phyloP scores from a whole-genome alignment of 768 basidiomycete genomes.

The Cyclocybe cylindracea region DNA sequence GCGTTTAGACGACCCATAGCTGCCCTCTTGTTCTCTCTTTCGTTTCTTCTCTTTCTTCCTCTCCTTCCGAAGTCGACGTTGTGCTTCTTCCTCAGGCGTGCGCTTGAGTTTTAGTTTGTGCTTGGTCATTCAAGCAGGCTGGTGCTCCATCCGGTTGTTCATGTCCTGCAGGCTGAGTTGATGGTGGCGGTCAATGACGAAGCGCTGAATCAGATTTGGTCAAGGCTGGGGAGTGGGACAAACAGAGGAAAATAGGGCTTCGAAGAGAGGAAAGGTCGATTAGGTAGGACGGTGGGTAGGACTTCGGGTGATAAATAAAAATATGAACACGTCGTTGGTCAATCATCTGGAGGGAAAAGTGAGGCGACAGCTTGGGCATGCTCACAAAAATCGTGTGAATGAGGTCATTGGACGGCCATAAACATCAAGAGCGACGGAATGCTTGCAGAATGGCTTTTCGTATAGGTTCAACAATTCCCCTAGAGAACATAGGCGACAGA shows the following conservation, averaged over 20 bases:
- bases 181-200: too few relatives aligned
- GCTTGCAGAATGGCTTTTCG: slow-evolving; percentile 33
- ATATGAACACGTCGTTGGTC: too few relatives aligned
- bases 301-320: too few relatives aligned
- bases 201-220: too few relatives aligned
- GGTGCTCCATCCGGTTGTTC: not conserved
- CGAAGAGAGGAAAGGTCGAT: too few relatives aligned
- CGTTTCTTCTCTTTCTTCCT: slow-evolving; percentile 29
- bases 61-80: slow-evolving; percentile 39
- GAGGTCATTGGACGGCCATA: slow-evolving; percentile 2
- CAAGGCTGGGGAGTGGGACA: too few relatives aligned
- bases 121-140: slow-evolving; percentile 26
- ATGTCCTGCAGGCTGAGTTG: too few relatives aligned
- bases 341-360: not conserved
- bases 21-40: slow-evolving; percentile 17
- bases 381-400: slow-evolving; percentile 12
- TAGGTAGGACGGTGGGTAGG: too few relatives aligned
- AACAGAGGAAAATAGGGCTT: too few relatives aligned
- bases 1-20: slow-evolving; percentile 25
- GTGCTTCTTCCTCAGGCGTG: slow-evolving; percentile 60
- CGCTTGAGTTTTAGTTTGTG: slow-evolving; percentile 64
- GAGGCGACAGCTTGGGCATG: not conserved
- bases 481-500: slow-evolving; percentile 71
- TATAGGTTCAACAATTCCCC: slow-evolving; percentile 64
- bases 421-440: slow-evolving; percentile 27